Percentiles rank a stretch among this genome's conserved stretches.
phyloP scores from a whole-genome alignment of 257 asterid species.

The Ballota nigra region DNA sequence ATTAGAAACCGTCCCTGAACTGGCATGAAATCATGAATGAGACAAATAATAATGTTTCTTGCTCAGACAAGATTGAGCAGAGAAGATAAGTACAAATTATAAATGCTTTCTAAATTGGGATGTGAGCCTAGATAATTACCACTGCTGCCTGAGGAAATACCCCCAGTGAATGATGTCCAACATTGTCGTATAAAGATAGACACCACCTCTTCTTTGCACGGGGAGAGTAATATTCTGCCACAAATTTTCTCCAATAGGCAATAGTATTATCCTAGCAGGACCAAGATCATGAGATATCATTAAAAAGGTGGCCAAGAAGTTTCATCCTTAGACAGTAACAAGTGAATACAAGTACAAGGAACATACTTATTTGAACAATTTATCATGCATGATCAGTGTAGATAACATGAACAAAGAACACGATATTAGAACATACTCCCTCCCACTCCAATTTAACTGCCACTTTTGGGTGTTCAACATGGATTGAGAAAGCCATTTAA shows the following conservation, averaged over 20 bases:
- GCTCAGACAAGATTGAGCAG: background rate
- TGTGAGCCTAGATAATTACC: slow-evolving; percentile 48
- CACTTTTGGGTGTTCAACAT: too few species aligned
- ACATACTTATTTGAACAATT: slow-evolving; percentile 10
- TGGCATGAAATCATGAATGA: slow-evolving; percentile 7
- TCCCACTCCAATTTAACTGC: background rate
- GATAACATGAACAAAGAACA: background rate
- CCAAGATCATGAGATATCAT: background rate
- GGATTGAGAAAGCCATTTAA: too few species aligned
- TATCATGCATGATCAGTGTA: background rate
- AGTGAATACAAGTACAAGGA: background rate
- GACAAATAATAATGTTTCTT: background rate
- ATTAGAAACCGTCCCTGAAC: background rate
- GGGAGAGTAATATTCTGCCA: slow-evolving; percentile 91
- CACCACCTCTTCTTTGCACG: slow-evolving; percentile 99
- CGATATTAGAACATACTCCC: background rate
- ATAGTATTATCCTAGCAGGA: slow-evolving; percentile 72
- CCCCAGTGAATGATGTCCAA: slow-evolving; percentile 91
- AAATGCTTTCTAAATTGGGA: background rate
- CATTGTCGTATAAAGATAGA: slow-evolving; percentile 80
- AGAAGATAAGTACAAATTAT: background rate
- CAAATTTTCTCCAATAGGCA: slow-evolving; percentile 97
- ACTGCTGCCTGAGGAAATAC: slow-evolving; percentile 94
- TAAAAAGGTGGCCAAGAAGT: slow-evolving; percentile 9
- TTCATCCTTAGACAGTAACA: background rate